These are phyloP conservation scores for Aspergillus sp. DNA, from an alignment of 2,329 filamentous ascomycete species.

Conservation along the genomic window DNA sequence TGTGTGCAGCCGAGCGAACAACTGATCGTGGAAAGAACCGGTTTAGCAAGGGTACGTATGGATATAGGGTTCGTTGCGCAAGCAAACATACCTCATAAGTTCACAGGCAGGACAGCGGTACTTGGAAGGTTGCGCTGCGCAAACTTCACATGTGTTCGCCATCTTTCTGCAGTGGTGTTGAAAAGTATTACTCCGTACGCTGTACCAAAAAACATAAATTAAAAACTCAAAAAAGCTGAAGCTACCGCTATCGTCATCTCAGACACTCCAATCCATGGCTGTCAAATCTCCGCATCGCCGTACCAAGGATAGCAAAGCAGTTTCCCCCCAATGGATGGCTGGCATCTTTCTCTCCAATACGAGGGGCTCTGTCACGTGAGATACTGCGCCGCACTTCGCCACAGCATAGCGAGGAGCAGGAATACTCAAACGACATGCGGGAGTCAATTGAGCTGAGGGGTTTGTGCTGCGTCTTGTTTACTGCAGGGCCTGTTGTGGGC, in stretches of 20 bases:
- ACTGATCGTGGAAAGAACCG: conserved; percentile 16
- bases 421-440: not conserved
- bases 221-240: not conserved
- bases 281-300: not conserved
- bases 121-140: conserved; percentile 28
- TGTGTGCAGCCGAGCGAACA: conserved; percentile 41
- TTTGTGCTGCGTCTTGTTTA: not conserved
- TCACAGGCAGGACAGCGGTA: conserved; percentile 34
- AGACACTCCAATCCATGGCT: not conserved
- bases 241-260: not conserved
- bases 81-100: conserved; percentile 27
- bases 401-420: too few species aligned
- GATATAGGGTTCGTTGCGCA: not conserved
- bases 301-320: too few species aligned
- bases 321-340: too few species aligned
- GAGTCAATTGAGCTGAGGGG: not conserved
- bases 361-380: not conserved
- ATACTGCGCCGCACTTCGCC: not conserved
- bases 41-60: too few species aligned
- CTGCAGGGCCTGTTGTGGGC: not conserved
- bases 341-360: too few species aligned
- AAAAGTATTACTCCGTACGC: not conserved
- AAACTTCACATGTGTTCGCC: conserved; percentile 30
- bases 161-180: conserved; percentile 14
- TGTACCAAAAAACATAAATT: not conserved